These are phyloP conservation scores for Cryptomeria japonica DNA, from an alignment of 75 land plant species.

Conservation along the genomic window DNA sequence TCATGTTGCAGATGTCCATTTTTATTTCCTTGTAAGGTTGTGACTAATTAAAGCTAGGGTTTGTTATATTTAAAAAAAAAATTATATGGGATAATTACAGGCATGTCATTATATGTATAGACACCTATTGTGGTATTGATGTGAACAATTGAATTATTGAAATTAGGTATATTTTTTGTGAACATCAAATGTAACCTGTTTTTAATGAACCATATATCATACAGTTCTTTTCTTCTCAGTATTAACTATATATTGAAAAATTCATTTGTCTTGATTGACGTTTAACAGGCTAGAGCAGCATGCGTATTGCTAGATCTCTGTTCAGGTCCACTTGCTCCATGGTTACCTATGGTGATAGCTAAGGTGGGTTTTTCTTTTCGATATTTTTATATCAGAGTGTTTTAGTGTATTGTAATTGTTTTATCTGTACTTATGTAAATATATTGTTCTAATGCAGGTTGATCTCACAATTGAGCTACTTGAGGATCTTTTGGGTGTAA, in stretches of 20 bases:
- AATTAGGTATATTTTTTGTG: neutral
- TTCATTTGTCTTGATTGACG: neutral
- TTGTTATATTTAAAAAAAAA: too few relatives aligned
- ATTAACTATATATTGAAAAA: neutral
- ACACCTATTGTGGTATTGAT: neutral
- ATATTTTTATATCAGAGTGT: too few relatives aligned
- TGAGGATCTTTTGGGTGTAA: conserved; percentile 71
- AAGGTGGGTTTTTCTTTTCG: conserved; percentile 48
- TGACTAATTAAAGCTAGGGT: too few relatives aligned
- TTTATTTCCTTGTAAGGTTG: too few relatives aligned
- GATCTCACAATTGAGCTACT: conserved; percentile 86
- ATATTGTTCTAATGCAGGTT: conserved; percentile 43
- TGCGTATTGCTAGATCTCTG: conserved; percentile 89
- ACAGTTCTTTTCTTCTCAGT: neutral
- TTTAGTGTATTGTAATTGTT: neutral
- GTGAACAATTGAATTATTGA: neutral
- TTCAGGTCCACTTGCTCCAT: conserved; percentile 77
- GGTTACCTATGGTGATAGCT: conserved; percentile 77
- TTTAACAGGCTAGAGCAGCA: conserved; percentile 80
- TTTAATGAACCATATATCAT: neutral
- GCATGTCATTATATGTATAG: neutral
- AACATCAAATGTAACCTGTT: neutral
- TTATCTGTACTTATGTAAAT: neutral
- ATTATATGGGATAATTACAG: neutral
- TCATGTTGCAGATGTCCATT: too few relatives aligned